Base-by-base conservation (phyloP, 2,329 filamentous ascomycete genomes). In the Stromatinia cepivora region DNA sequence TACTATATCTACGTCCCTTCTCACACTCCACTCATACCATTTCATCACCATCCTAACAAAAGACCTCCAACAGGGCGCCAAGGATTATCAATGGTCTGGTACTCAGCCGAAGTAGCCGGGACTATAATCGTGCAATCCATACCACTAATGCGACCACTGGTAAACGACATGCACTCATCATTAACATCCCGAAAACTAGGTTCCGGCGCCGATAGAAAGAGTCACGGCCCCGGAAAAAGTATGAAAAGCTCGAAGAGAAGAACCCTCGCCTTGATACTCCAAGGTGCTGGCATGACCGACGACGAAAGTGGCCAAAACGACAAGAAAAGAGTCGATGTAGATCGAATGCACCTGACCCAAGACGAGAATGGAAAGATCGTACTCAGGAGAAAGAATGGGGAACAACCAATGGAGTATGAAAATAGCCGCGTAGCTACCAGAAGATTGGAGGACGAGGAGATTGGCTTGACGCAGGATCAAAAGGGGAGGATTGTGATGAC, bases 121-220 rank as follows among this genome's bases (percentile, higher is more conserved):
- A 86, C 84, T 36, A 84, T 86, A 72, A 85, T 86, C 56, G 84
- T 85, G 5, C 84, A 85, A 72, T 86, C 83, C 70, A 82, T 86
- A 3, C 84, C 84, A 2, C 81, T 86, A 22, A 73, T 86, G 10
- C 81, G 84, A 13, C 82, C 84, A 0, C 79, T 86, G 28, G 71
- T 86, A 53, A 78, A 79, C 56, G 80, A 83, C 45, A 76, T 82
- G 11, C 78, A 80, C 69, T 79, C 78, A 1, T 79, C 80, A 0
- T 69, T 82, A 39, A 79, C 79, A 3, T 81, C 79, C 2, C 25
- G 13, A 28, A 64, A 53, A 36, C n/a, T 52, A 4, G 13, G 31
- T 9, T 64, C 61, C 1, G 61, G 46, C 22, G 61, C 46, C 15
- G 61, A 64, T 17, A 15, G 46, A 25, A 48, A 36, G 25, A 28